Evolutionary conservation across 208 protist species (phyloP), one percentile per base, ranked within the genome.

Genomic region (Trypanosoma conorhini): DNA sequence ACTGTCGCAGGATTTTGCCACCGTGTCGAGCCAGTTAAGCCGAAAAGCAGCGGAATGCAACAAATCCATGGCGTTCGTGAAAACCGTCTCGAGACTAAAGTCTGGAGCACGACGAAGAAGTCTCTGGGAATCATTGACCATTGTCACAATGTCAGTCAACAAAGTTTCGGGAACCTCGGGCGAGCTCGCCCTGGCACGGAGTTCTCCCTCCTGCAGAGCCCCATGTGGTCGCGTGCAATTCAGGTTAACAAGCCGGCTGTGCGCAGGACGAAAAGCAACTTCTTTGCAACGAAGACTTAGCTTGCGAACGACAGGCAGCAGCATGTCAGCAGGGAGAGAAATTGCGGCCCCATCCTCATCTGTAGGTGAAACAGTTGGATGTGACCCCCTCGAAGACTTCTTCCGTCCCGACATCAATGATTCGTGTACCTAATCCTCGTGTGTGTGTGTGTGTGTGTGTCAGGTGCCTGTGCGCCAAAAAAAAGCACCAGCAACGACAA

Each of bases 181-280:
- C 3, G 13, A 50, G 1, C 38, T 42, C 17, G 2, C 13, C 30
- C 26, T 10, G n/a, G 12, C 5, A 35, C 24, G 26, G 1, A 76
- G 15, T 24, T 67, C 64, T 21, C 48, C 58, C 15, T 30, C 30
- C 13, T 42, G 28, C 5, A 76, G 21, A 24, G 48, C 64, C 15
- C 72, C 72, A 28, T 76, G 72, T 24, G 72, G 72, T 19, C 72
- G 72, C 12, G 71, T 21, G 22, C 28, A 76, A 35, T 52, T 70
- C 7, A 55, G 21, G 48, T 76, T 76, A 28, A 76, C 62, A 33
- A 76, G 30, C 15, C 63, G 63, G 52, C 72, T 76, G 1, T 67
- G 63, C 30, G 57, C 55, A 44, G 72, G 72, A 24, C 72, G 72
- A 24, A 35, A 28, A 17, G 46, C 19, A 24, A 26, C 10, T 10